phyloP scores from a whole-genome alignment of 768 basidiomycete genomes.

The Lactifluus volemus region DNA sequence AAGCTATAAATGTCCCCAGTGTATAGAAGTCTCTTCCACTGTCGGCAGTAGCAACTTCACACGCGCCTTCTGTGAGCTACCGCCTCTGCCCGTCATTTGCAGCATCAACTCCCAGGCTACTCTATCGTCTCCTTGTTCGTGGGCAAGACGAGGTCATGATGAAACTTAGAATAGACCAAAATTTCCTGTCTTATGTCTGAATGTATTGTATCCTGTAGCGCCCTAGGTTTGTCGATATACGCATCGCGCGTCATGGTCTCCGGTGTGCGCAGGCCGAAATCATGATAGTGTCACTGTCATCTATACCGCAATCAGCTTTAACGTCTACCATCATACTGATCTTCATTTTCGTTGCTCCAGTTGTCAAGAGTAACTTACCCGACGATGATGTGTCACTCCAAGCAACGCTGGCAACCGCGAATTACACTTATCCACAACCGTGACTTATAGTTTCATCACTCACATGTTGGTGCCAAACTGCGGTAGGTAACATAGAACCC shows the following conservation, averaged over 20 bases:
- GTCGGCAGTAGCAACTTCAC: background rate
- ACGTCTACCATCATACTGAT: too few species aligned
- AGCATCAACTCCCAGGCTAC: background rate
- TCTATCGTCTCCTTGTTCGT: background rate
- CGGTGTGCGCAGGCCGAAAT: too few species aligned
- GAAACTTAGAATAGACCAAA: background rate
- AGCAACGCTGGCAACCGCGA: too few species aligned
- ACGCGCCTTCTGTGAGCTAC: background rate
- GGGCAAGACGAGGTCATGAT: background rate
- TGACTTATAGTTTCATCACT: too few species aligned
- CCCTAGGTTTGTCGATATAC: background rate
- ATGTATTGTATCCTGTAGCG: background rate
- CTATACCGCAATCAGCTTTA: too few species aligned
- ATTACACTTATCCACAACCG: too few species aligned
- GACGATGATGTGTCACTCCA: too few species aligned
- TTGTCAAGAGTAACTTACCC: too few species aligned
- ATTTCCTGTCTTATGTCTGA: background rate
- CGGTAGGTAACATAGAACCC: too few species aligned
- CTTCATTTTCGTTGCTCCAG: too few species aligned
- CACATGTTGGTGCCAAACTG: too few species aligned
- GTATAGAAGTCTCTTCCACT: background rate
- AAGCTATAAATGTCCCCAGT: background rate
- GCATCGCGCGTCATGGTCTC: background rate
- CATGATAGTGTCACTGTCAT: too few species aligned
- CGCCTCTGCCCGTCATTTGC: background rate